phyloP scores from a whole-genome alignment of 768 basidiomycete genomes.

The Rhizopogon vesiculosus region DNA sequence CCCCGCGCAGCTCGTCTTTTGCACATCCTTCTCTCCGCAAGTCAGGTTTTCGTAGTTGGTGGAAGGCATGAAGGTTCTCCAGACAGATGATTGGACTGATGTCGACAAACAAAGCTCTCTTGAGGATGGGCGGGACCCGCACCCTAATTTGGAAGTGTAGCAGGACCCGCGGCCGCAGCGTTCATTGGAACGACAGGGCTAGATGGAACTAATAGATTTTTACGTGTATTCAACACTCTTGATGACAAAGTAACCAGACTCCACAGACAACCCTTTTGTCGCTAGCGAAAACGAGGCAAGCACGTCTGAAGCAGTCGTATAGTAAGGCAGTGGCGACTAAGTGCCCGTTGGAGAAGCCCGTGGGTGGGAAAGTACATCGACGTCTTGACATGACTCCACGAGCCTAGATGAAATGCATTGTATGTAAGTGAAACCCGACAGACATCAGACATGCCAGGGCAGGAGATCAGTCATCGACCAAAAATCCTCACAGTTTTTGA shows the following conservation, averaged over 20 bases:
- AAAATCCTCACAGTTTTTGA: no score
- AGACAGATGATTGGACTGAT: constrained; percentile 67
- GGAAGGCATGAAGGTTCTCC: constrained; percentile 47
- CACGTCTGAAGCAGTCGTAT: constrained; percentile 11
- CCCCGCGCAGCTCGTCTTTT: constrained; percentile 47
- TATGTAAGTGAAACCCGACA: no score
- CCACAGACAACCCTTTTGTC: constrained; percentile 70
- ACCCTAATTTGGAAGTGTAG: constrained; percentile 3
- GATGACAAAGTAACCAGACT: constrained; percentile 38
- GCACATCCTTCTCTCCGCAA: constrained; percentile 67
- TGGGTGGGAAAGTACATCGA: constrained; percentile 34
- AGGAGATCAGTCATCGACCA: no score
- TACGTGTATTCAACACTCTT: constrained; percentile 31
- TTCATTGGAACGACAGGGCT: constrained; percentile 47
- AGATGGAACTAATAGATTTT: constrained; percentile 36
- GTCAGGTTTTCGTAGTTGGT: constrained; percentile 69
- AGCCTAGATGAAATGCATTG: constrained; percentile 2
- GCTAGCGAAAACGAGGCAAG: constrained; percentile 30
- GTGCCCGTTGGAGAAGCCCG: constrained; percentile 22
- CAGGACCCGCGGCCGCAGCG: constrained; percentile 16
- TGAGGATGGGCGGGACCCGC: constrained; percentile 63
- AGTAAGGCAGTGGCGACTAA: constrained; percentile 29
- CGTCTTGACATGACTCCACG: constrained; percentile 19
- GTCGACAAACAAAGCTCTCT: constrained; percentile 65
- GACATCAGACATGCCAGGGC: no score